Evolutionary conservation across 768 basidiomycete species (phyloP).

Genomic region (Rhodotorula diobovata): DNA sequence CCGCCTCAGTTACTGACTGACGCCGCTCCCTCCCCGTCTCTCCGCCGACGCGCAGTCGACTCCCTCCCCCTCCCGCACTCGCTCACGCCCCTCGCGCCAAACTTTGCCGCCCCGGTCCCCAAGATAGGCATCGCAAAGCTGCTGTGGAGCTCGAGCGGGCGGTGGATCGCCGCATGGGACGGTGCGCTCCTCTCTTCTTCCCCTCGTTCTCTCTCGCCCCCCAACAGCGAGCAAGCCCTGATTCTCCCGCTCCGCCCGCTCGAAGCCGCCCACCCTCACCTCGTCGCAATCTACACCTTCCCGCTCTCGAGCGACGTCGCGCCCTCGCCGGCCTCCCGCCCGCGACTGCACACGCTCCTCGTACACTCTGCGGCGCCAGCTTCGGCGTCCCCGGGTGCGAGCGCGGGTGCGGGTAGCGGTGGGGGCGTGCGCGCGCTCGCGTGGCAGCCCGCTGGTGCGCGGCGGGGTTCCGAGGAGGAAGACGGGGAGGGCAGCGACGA

Average conservation of each 20-base stretch:
- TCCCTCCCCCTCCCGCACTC: not conserved
- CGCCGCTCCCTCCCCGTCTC: not conserved
- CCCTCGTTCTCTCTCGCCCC: not conserved
- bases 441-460: not conserved
- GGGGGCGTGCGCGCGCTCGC: not conserved
- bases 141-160: not conserved
- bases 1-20: not conserved
- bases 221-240: not conserved
- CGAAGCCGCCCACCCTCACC: slow-evolving; percentile 13
- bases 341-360: not conserved
- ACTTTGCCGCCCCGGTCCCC: slow-evolving; percentile 9
- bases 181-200: not conserved
- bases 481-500: not conserved
- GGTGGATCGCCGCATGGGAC: slow-evolving; percentile 16
- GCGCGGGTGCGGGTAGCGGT: not conserved
- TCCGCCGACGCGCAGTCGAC: slow-evolving; percentile 11
- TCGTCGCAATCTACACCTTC: slow-evolving; percentile 20
- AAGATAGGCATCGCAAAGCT: slow-evolving; percentile 26
- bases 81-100: not conserved
- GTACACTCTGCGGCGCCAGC: not conserved
- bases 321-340: not conserved
- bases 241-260: not conserved
- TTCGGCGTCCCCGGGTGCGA: not conserved
- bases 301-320: not conserved
- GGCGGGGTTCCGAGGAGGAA: too few relatives aligned